Percentiles rank a stretch among this genome's conserved stretches.
These are phyloP conservation scores for Protomyces macrosporus DNA, from an alignment of 1,139 yeast genomes.

Conservation along the genomic window DNA sequence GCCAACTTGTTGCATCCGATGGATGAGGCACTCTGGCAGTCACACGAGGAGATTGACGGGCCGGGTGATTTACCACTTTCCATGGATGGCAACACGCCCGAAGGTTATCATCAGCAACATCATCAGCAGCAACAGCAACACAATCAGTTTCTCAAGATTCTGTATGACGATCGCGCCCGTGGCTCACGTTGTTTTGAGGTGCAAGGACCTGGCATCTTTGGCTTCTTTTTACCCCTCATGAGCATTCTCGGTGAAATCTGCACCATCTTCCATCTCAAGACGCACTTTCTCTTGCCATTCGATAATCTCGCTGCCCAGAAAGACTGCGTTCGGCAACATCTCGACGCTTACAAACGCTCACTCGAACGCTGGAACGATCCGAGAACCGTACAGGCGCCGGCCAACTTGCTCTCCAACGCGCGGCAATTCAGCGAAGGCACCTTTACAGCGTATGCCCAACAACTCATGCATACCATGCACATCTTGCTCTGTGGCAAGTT, in stretches of 20 bases:
- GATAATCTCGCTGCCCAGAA: constrained; percentile 6
- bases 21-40: constrained; percentile 40
- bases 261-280: constrained; percentile 32
- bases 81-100: neutral
- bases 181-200: constrained; percentile 23
- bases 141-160: constrained; percentile 1
- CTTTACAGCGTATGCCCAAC: constrained; percentile 32
- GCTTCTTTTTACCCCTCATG: constrained; percentile 34
- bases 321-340: constrained; percentile 25
- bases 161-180: constrained; percentile 11
- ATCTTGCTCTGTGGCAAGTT: constrained; percentile 32
- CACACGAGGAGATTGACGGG: constrained; percentile 30
- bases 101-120: neutral
- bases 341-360: constrained; percentile 27
- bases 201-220: constrained; percentile 33
- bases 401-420: neutral
- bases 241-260: constrained; percentile 32
- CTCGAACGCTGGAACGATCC: constrained; percentile 24
- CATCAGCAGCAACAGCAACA: neutral
- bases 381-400: neutral
- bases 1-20: constrained; percentile 40
- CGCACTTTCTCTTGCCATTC: constrained; percentile 25
- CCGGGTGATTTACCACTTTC: neutral
- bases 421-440: constrained; percentile 24
- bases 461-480: constrained; percentile 32